phyloP scores from a whole-genome alignment of 2,329 filamentous ascomycete genomes.

The Pyrenochaeta sp. region DNA sequence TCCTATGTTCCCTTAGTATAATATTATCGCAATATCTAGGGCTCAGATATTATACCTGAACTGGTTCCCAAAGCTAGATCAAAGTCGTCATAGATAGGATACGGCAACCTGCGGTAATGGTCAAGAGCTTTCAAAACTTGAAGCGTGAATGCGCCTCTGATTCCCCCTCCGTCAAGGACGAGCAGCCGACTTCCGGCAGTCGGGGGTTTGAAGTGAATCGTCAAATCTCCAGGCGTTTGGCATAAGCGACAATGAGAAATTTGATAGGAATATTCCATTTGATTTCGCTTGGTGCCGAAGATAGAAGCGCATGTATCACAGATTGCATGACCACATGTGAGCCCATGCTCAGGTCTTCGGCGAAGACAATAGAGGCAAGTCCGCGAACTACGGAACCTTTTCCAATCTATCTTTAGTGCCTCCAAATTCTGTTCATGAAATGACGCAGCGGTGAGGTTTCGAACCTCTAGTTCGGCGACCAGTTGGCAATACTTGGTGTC shows the following conservation, averaged over 20 bases:
- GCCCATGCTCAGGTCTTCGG: constrained; percentile 15
- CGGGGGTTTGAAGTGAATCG: constrained; percentile 19
- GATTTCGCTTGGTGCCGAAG: constrained; percentile 4
- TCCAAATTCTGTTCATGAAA: constrained; percentile 12
- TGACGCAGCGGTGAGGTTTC: no score
- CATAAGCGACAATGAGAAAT: constrained; percentile 19
- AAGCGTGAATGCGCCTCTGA: constrained; percentile 18
- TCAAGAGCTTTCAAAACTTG: constrained; percentile 18
- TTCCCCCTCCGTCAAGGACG: constrained; percentile 21
- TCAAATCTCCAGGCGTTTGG: constrained; percentile 6
- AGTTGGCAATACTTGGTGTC: constrained; percentile 5
- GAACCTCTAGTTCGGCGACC: neutral
- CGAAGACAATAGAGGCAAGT: constrained; percentile 17
- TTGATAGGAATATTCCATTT: constrained; percentile 20
- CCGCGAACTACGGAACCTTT: constrained; percentile 10
- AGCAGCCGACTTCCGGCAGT: constrained; percentile 20
- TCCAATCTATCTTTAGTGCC: constrained; percentile 12
- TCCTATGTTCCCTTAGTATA: no score
- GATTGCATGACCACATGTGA: constrained; percentile 15
- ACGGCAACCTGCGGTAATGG: constrained; percentile 13
- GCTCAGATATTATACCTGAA: constrained; percentile 16
- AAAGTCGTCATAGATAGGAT: constrained; percentile 28
- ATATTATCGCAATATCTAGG: no score
- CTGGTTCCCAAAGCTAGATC: constrained; percentile 21
- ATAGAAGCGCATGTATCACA: constrained; percentile 17